Evolutionary conservation across 1,284 basidiomycete species (phyloP), one percentile per base, ranked within the genome.

Genomic region (Ganoderma sinense): DNA sequence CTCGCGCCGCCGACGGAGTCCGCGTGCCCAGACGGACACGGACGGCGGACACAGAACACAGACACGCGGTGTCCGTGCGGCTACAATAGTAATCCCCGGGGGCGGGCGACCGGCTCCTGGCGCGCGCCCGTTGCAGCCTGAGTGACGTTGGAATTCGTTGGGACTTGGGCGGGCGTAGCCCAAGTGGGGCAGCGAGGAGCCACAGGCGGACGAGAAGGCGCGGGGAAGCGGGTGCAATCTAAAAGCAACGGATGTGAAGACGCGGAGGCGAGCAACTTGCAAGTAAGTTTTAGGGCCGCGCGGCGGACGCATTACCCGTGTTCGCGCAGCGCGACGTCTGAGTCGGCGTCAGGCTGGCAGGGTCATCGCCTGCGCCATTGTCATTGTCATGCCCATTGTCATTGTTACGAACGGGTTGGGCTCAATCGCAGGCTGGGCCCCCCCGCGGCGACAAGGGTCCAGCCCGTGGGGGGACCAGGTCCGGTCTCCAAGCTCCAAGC

Each of bases 241-340:
- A 51, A 1, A 41, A 18, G 10, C n/a, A 7, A 31, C n/a, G 39
- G 36, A 43, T 39, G 39, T 39, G 59, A 61, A 61, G 59, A 39
- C 59, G 59, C 59, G 59, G 59, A 61, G 59, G n/a, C 33, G n/a
- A 61, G 56, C 20, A n/a, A n/a, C n/a, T n/a, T n/a, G n/a, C n/a
- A 59, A 20, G 23, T 1, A 14, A 56, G 53, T 14, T 23, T 14
- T 23, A 36, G 31, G 58, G 20, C 58, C 39, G 58, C 51, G 51
- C 51, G 51, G 51, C 13, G 53, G 2, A 56, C 29, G 53, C 31
- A 16, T 56, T 33, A 29, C 48, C 23, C 48, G 48, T 11, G 11
- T 51, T 51, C 48, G 23, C 23, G 48, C 10, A 11, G 48, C 48
- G 48, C 48, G 48, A 51, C 48, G 23, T 36, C 36, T 36, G n/a